Evolutionary conservation across 2,329 filamentous ascomycete genomes (phyloP).

Genomic region (Cladophialophora chaetospira): DNA sequence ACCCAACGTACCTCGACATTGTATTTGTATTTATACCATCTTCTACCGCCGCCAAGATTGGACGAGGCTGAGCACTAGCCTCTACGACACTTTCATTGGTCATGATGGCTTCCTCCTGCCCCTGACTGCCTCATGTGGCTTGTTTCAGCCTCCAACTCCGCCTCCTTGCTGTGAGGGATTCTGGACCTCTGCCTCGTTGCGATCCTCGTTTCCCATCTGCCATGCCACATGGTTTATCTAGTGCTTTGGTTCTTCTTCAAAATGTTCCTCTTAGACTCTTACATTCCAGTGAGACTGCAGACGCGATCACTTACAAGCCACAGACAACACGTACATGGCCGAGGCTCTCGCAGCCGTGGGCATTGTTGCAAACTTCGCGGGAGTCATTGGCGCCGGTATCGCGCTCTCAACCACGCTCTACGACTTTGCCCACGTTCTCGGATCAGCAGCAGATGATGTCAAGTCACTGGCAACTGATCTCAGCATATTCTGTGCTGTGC

Average conservation of each 20-base stretch:
- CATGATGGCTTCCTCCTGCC: background rate
- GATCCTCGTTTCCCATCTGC: background rate
- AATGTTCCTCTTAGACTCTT: background rate
- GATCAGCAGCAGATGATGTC: slow-evolving; percentile 5
- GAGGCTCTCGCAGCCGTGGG: background rate
- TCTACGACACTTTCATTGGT: no score
- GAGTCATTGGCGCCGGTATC: slow-evolving; percentile 5
- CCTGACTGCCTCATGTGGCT: background rate
- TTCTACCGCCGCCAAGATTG: background rate
- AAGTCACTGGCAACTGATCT: slow-evolving; percentile 9
- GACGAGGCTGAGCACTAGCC: background rate
- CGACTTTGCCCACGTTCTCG: slow-evolving; percentile 10
- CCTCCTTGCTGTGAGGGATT: background rate
- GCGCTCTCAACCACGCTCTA: slow-evolving; percentile 2
- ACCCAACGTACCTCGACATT: no score
- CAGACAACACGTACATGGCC: no score
- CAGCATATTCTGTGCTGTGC: slow-evolving; percentile 11
- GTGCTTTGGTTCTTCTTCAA: no score
- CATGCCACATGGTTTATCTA: background rate
- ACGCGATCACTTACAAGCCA: background rate
- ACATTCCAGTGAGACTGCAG: background rate
- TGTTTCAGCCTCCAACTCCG: background rate
- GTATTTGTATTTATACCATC: no score
- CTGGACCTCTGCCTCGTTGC: background rate
- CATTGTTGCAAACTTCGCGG: slow-evolving; percentile 4